Evolutionary conservation across 208 protist genomes (phyloP).

Genomic region (Acanthamoeba triangularis): DNA sequence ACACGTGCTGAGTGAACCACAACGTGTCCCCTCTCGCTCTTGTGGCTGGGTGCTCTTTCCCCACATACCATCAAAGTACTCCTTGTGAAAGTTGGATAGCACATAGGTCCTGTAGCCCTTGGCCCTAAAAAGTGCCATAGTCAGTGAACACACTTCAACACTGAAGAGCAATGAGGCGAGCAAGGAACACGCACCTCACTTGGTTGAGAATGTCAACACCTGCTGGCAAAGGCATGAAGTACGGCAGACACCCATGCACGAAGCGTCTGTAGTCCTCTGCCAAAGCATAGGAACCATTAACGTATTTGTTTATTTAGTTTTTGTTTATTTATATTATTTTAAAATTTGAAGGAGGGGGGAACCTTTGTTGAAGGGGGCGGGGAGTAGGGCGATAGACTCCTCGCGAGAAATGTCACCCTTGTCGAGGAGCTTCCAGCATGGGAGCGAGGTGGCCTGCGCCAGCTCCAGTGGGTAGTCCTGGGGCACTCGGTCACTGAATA

Average conservation of each 20-base stretch:
- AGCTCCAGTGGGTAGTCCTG: background rate
- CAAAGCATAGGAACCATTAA: rapidly evolving
- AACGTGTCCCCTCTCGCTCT: background rate
- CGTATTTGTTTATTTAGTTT: no score
- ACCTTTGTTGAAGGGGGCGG: constrained; percentile 3
- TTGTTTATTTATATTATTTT: background rate
- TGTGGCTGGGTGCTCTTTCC: no score
- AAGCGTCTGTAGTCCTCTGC: constrained; percentile 53
- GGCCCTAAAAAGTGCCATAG: background rate
- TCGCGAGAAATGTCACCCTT: constrained; percentile 68
- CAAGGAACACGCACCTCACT: background rate
- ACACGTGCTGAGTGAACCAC: background rate
- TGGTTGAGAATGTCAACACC: constrained; percentile 26
- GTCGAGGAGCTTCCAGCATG: constrained; percentile 67
- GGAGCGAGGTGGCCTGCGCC: background rate
- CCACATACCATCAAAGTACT: constrained; percentile 52
- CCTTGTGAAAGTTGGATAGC: constrained; percentile 62
- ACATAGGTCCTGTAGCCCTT: constrained; percentile 46
- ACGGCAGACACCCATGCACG: constrained; percentile 1
- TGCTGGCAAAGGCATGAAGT: constrained; percentile 23
- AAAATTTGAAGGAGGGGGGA: no score
- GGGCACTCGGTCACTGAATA: background rate
- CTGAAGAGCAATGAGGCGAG: no score
- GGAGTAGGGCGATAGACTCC: constrained; percentile 5
- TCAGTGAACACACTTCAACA: no score